Conservation (phyloP, 352 stramenopile genomes). For the Thraustochytrium sp. region DNA sequence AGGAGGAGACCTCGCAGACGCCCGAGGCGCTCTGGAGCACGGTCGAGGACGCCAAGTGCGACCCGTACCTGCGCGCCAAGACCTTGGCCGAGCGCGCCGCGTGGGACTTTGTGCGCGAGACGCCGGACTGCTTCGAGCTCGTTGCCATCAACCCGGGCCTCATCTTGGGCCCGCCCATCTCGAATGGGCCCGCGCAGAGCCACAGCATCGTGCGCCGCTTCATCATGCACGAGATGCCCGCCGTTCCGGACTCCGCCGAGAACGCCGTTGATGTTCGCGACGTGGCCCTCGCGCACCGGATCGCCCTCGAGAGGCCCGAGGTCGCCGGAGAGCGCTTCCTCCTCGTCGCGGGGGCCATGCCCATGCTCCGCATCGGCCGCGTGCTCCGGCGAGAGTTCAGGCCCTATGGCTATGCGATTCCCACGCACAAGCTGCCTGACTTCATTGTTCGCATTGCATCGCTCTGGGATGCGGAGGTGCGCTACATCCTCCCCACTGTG, state of each 20-base stretch:
- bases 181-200: background rate
- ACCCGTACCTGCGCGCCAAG: slow-evolving; percentile 52
- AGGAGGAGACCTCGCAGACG: background rate
- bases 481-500: background rate
- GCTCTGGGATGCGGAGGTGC: background rate
- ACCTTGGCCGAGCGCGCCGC: slow-evolving; percentile 53
- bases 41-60: slow-evolving; percentile 41
- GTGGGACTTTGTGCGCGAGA: slow-evolving; percentile 52
- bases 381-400: background rate
- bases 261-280: slow-evolving; percentile 54
- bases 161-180: slow-evolving; percentile 44
- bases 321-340: background rate
- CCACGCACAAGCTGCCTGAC: background rate
- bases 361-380: background rate
- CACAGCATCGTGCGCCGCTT: slow-evolving; percentile 37
- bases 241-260: slow-evolving; percentile 22
- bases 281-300: slow-evolving; percentile 51
- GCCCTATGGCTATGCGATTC: background rate
- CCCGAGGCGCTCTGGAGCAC: slow-evolving; percentile 50
- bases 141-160: slow-evolving; percentile 54
- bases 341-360: background rate
- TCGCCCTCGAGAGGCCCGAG: slow-evolving; percentile 39
- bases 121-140: slow-evolving; percentile 32
- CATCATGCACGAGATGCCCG: slow-evolving; percentile 45
- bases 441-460: background rate